Base-by-base conservation (phyloP, 208 protist species). In the Acanthamoeba castellanii region DNA sequence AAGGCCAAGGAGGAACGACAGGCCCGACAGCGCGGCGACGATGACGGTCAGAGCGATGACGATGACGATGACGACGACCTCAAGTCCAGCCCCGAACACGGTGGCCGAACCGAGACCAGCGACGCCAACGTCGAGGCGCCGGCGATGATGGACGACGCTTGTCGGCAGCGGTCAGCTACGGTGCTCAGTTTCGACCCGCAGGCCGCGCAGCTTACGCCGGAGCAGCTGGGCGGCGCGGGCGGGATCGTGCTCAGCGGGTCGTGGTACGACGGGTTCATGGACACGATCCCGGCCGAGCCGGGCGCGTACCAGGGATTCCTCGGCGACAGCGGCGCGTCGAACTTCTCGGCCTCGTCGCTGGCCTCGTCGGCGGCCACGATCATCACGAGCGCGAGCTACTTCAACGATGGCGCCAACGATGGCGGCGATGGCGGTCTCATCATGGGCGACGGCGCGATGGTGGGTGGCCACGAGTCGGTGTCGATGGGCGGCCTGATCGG, bases 1-100 rank as follows among this genome's bases (percentile, higher is more conserved):
- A 50, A 87, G 78, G 78, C 78, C 50, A 87, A 87, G 78, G 78
- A 87, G 78, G 78, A 87, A 34, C 78, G 78, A 27, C 78, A 87
- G 50, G 78, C 78, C 11, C 78, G 78, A 3, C 78, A 87, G 78
- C 78, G 78, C 78, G 78, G 45, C 14, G 78, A 32, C 14, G 78
- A 59, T 16, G 76, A 52, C 42, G 42, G 52, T n/a, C 22, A 84
- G 11, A 32, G 18, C 30, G 66, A 72, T 25, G 30, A 72, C 66
- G 25, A 18, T 5, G 52, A 8, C 52, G 18, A 72, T 4, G 27
- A 4, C 70, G 27, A 50, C 70, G 32, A 78, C 42, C n/a, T 11
- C 70, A 25, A 78, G 8, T 27, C 16, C 32, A 30, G 55, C 20
- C 20, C 20, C 55, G 55, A 59, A 22, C 55, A 25, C 18, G 20